Base-by-base conservation (phyloP, 768 basidiomycete genomes). In the Sporobolomyces pararoseus region DNA sequence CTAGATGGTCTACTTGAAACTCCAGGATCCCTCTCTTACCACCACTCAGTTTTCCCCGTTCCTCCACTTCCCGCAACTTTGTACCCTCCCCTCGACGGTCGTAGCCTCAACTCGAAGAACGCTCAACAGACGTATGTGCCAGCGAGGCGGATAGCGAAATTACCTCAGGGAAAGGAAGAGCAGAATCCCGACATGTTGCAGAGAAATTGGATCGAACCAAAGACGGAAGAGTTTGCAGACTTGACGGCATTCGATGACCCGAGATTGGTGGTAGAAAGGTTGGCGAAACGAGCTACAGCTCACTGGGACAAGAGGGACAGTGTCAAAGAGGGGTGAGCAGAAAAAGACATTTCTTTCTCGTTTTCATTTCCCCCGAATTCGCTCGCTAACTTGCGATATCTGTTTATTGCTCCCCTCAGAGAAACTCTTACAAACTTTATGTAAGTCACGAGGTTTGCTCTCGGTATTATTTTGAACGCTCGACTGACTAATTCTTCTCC, bases 391-490 rank as follows among this genome's bases (percentile, higher is more conserved):
- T 31, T 27, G 23, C 25, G 50, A n/a, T 14, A 12, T 25, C 6
- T 21, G 21, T n/a, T n/a, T n/a, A n/a, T n/a, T n/a, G n/a, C n/a
- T n/a, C n/a, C n/a, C n/a, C n/a, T n/a, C 31, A 71, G 70, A 12
- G 72, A 73, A 53, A 73, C 72, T 10, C 37, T 73, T 2, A 73
- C 72, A 19, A 73, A 73, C 47, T 73, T 73, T 23, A 70, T 73
- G 64, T 73, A 46, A 44, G 66, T 34, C 7, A n/a, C 13, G 9
- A 21, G 3, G 21, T 16, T 42, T 58, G 6, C 31, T 14, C 12
- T 17, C 42, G 25, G 12, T 31, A 42, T 46, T 5, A 27, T 10
- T 29, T 6, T 39, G 19, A 9, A 5, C 25, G 25, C 14, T n/a
- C 6, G 19, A 44, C 58, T 59, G 39, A 46, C 42, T 34, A 23